phyloP scores from a whole-genome alignment of 1,284 basidiomycete species.

The Naganishia liquefaciens region DNA sequence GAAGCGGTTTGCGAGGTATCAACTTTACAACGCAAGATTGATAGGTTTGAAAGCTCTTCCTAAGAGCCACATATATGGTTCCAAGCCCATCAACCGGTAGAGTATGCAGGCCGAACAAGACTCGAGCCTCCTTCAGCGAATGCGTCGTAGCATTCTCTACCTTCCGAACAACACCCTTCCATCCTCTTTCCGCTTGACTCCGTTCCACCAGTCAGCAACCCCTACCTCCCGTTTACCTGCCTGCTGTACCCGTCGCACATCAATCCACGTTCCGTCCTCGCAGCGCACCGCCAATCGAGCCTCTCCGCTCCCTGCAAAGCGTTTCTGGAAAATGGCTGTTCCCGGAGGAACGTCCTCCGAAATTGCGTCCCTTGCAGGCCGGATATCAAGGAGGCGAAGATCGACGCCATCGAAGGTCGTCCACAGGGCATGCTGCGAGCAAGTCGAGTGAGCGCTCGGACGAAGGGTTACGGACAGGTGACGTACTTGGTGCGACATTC shows the following conservation, averaged over 20 bases:
- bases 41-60: no score
- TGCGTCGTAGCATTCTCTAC: not conserved
- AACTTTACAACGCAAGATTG: no score
- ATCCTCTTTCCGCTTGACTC: constrained; percentile 43
- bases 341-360: not conserved
- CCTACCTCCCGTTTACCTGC: constrained; percentile 59
- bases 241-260: constrained; percentile 62
- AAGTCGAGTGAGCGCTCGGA: not conserved
- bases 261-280: constrained; percentile 57
- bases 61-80: no score
- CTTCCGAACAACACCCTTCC: constrained; percentile 1
- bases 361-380: constrained; percentile 18
- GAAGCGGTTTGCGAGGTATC: no score
- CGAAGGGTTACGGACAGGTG: not conserved
- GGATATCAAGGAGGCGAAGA: constrained; percentile 25
- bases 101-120: no score
- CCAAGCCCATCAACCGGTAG: no score
- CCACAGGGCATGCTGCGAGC: constrained; percentile 47
- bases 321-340: constrained; percentile 6
- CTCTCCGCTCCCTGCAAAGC: not conserved
- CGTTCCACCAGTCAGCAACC: constrained; percentile 65
- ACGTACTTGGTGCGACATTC: constrained; percentile 69
- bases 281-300: constrained; percentile 25
- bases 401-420: constrained; percentile 34
- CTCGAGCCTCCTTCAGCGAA: no score